phyloP scores from a whole-genome alignment of 2,329 filamentous ascomycete species.

The Endoconidiophora polonica region DNA sequence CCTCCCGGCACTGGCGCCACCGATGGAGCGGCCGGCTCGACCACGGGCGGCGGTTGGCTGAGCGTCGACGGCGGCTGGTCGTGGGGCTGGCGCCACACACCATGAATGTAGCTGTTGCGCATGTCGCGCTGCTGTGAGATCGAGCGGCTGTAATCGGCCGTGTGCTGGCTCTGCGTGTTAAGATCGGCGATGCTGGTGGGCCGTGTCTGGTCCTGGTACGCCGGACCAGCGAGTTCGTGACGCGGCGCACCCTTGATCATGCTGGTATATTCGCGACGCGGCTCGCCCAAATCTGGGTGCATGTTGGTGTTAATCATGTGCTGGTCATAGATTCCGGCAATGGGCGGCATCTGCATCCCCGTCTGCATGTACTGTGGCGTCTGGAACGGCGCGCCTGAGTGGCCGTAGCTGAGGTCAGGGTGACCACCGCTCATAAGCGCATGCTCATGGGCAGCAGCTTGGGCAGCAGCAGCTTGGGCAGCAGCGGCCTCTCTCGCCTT shows the following conservation, averaged over 20 bases:
- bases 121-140: conserved; percentile 66
- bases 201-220: conserved; percentile 77
- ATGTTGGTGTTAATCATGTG: conserved; percentile 43
- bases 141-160: conserved; percentile 78
- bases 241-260: conserved; percentile 63
- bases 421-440: conserved; percentile 51
- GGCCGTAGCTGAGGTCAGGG: conserved; percentile 78
- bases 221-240: conserved; percentile 73
- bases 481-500: conserved; percentile 66
- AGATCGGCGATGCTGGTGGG: conserved; percentile 63
- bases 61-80: conserved; percentile 46
- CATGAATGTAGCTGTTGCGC: conserved; percentile 63
- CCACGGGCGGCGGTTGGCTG: conserved; percentile 26
- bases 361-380: conserved; percentile 55
- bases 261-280: conserved; percentile 59
- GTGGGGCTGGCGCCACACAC: conserved; percentile 68
- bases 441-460: conserved; percentile 19
- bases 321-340: conserved; percentile 23
- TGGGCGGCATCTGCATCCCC: conserved; percentile 49
- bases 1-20: conserved; percentile 20
- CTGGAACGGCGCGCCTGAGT: conserved; percentile 34
- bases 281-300: conserved; percentile 23
- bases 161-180: conserved; percentile 69
- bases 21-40: conserved; percentile 15
- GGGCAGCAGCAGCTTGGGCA: conserved; percentile 38